Base-by-base conservation (phyloP, 768 basidiomycete species). In the Leccinum boreale region DNA sequence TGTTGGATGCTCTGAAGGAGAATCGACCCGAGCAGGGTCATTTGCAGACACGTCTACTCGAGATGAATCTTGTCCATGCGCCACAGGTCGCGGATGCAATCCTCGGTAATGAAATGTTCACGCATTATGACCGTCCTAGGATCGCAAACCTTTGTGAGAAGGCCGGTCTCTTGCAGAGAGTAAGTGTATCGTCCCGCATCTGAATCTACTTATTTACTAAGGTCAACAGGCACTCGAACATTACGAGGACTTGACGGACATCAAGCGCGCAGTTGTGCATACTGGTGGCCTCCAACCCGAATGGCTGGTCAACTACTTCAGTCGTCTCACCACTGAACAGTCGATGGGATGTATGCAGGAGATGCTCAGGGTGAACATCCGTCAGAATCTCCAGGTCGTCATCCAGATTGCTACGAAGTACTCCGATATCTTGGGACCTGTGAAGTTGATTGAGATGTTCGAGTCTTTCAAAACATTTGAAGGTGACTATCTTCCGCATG, bases 61-160 rank as follows among this genome's bases (percentile, higher is more conserved):
- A 99, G 75, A 97, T 99, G 90, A 99, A 99, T 76, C 81, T 99
- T 48, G 76, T 98, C 53, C 90, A 97, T 71, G 97, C 97, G 4
- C 97, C 97, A 61, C 97, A 98, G 73, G 97, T 98, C 53, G 97
- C 97, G 0, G 97, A 99, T 69, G 97, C 97, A 4, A 99, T 99
- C 63, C 87, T 99, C 36, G 94, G 94, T 28, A 99, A 98, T 72
- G 92, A 98, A 69, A 97, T 99, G 94, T 98, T 98, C 74, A 82
- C 89, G 5, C 87, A 98, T 70, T 98, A 98, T 67, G 97, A 99
- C 73, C 85, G 92, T 28, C 94, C 97, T 5, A 82, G 97, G 57
- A 94, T 99, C 67, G 97, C 97, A 62, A 98, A 98, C 74, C 81
- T 99, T 54, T 98, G 95, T 67, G 97, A 99, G 79, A 97, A 97